Conservation (phyloP, 2,329 filamentous ascomycete species). For the Colletotrichum sp. region DNA sequence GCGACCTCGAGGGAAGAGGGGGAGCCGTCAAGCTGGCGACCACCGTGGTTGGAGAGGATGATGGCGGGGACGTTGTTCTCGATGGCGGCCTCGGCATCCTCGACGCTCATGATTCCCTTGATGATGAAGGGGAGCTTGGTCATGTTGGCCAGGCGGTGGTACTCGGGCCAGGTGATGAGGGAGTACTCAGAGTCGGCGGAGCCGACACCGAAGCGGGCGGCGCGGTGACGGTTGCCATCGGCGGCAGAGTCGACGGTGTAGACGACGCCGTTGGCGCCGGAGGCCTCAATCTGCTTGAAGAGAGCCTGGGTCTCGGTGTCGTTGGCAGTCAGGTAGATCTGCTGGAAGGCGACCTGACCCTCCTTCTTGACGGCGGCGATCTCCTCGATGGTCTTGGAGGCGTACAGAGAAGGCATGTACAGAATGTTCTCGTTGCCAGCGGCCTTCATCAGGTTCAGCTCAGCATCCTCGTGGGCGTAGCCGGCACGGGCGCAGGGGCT, state of each 20-base stretch:
- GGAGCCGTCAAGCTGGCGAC: conserved; percentile 44
- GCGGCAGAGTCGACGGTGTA: conserved; percentile 45
- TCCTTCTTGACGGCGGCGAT: conserved; percentile 39
- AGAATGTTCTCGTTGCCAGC: conserved; percentile 53
- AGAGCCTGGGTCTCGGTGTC: conserved; percentile 35
- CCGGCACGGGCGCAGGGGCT: conserved; percentile 50
- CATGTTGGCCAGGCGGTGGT: conserved; percentile 37
- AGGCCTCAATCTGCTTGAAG: conserved; percentile 33
- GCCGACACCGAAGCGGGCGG: conserved; percentile 40
- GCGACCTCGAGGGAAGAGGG: conserved; percentile 42
- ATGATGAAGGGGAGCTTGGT: conserved; percentile 43
- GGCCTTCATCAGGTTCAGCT: conserved; percentile 54
- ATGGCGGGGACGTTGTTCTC: conserved; percentile 37
- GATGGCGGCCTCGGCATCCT: conserved; percentile 39
- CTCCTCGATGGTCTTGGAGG: conserved; percentile 37
- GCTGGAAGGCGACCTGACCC: conserved; percentile 43
- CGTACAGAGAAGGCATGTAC: conserved; percentile 49
- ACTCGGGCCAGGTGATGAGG: conserved; percentile 37
- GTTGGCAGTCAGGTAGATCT: conserved; percentile 37
- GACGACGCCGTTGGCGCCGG: conserved; percentile 40
- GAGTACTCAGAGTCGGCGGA: conserved; percentile 31
- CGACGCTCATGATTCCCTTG: conserved; percentile 43
- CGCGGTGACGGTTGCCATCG: conserved; percentile 43
- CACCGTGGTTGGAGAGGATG: conserved; percentile 48
- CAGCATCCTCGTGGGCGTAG: conserved; percentile 49